Conservation (phyloP, 2,329 filamentous ascomycete genomes). For the Penicillium sp. region DNA sequence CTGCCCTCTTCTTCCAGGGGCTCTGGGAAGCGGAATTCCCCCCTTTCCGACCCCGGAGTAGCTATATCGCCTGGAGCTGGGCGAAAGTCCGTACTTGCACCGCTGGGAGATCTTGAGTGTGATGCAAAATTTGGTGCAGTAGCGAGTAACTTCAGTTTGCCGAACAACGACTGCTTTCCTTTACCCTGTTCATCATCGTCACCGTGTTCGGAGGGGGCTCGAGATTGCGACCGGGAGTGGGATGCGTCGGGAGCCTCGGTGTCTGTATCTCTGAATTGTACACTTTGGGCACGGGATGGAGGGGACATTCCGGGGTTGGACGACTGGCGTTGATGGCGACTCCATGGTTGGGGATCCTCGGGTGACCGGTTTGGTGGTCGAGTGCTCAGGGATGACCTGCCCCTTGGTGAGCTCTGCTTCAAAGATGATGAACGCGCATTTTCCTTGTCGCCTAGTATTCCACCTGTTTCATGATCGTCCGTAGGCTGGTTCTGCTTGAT, state of each 20-base stretch:
- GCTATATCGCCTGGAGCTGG: conserved; percentile 38
- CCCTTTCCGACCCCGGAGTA: conserved; percentile 50
- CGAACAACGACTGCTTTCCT: conserved; percentile 66
- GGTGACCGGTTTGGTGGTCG: conserved; percentile 26
- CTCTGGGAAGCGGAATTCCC: conserved; percentile 52
- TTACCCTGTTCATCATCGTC: conserved; percentile 61
- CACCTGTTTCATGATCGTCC: conserved; percentile 15
- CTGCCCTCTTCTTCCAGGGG: conserved; percentile 60
- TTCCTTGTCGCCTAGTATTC: conserved; percentile 10
- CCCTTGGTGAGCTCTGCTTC: conserved; percentile 17
- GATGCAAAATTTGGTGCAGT: conserved; percentile 50
- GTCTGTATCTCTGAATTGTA: conserved; percentile 67
- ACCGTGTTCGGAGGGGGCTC: conserved; percentile 47
- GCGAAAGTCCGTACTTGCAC: conserved; percentile 42
- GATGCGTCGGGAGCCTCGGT: conserved; percentile 47
- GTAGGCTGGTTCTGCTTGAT: conserved; percentile 15
- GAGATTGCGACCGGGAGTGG: conserved; percentile 59
- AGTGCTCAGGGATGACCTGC: conserved; percentile 23
- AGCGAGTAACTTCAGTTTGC: conserved; percentile 72
- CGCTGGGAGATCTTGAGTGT: conserved; percentile 52
- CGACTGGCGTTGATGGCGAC: conserved; percentile 22
- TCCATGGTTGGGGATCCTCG: conserved; percentile 22
- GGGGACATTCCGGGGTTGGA: conserved; percentile 35
- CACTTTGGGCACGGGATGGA: conserved; percentile 58
- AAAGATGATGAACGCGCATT: conserved; percentile 11